phyloP scores from a whole-genome alignment of 306 rosid species.

The Elaeagnus macrophylla region DNA sequence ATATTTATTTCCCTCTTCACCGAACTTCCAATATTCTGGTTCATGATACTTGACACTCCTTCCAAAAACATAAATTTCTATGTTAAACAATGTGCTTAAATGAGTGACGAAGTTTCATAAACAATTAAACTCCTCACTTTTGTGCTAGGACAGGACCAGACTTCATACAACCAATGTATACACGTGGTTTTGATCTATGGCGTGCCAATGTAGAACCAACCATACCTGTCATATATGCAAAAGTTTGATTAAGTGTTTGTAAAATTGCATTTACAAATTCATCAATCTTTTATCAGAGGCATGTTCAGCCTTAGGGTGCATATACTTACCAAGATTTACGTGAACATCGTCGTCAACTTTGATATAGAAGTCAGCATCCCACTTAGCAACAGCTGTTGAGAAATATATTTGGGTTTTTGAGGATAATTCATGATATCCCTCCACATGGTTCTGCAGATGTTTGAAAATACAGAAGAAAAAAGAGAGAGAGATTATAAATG shows the following conservation, averaged over 20 bases:
- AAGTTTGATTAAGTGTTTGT: not conserved
- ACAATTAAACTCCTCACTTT: slow-evolving; percentile 31
- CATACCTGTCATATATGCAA: slow-evolving; percentile 33
- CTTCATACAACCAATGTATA: slow-evolving; percentile 57
- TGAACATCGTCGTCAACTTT: slow-evolving; percentile 62
- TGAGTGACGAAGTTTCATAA: not conserved
- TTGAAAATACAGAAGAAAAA: slow-evolving; percentile 1
- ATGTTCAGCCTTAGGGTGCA: not conserved
- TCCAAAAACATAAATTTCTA: not conserved
- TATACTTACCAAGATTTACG: slow-evolving; percentile 43
- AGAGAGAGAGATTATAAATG: not conserved
- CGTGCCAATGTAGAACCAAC: slow-evolving; percentile 52
- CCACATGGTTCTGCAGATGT: slow-evolving; percentile 43
- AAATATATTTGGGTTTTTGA: slow-evolving; percentile 48
- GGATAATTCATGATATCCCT: slow-evolving; percentile 53
- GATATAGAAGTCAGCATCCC: slow-evolving; percentile 61
- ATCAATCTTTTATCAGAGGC: not conserved
- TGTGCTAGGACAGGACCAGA: slow-evolving; percentile 53
- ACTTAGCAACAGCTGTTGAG: slow-evolving; percentile 41
- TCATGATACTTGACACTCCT: slow-evolving; percentile 49
- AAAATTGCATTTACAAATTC: slow-evolving; percentile 3
- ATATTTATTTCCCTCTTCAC: slow-evolving; percentile 56
- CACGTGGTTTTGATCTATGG: slow-evolving; percentile 49
- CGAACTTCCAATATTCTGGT: slow-evolving; percentile 60
- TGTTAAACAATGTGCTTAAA: slow-evolving; percentile 2